These are phyloP conservation scores for Fonsecaea pugnacius DNA, from an alignment of 2,329 filamentous ascomycete genomes.

Conservation along the genomic window DNA sequence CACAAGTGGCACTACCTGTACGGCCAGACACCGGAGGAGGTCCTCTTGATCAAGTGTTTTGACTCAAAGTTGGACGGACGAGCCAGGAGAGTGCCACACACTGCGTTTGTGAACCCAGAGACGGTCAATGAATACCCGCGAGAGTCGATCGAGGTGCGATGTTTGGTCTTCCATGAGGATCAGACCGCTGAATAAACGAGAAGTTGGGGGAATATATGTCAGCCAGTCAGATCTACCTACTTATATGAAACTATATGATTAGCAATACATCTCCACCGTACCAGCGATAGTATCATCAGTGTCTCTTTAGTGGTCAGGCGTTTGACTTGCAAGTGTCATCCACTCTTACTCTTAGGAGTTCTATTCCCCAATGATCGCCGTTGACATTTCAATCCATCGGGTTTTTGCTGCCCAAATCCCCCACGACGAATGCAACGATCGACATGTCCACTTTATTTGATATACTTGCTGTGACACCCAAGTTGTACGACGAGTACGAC, in stretches of 20 bases:
- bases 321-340: too few species aligned
- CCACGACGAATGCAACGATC: too few species aligned
- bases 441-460: too few species aligned
- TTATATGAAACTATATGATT: background rate
- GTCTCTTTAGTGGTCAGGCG: background rate
- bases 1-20: slow-evolving; percentile 61
- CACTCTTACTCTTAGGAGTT: too few species aligned
- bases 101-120: slow-evolving; percentile 59
- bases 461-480: too few species aligned
- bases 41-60: slow-evolving; percentile 65
- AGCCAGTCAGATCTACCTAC: background rate
- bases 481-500: background rate
- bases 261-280: background rate
- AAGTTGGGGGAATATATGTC: too few species aligned
- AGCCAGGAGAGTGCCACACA: slow-evolving; percentile 59
- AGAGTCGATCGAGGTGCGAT: slow-evolving; percentile 63
- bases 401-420: too few species aligned
- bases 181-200: slow-evolving; percentile 31
- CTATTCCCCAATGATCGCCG: too few species aligned
- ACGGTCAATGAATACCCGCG: slow-evolving; percentile 49
- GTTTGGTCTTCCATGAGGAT: slow-evolving; percentile 40
- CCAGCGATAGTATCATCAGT: background rate
- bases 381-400: too few species aligned
- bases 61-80: slow-evolving; percentile 62
- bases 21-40: slow-evolving; percentile 58